phyloP scores from a whole-genome alignment of 768 basidiomycete species.

The Thelephora aurantiotincta region DNA sequence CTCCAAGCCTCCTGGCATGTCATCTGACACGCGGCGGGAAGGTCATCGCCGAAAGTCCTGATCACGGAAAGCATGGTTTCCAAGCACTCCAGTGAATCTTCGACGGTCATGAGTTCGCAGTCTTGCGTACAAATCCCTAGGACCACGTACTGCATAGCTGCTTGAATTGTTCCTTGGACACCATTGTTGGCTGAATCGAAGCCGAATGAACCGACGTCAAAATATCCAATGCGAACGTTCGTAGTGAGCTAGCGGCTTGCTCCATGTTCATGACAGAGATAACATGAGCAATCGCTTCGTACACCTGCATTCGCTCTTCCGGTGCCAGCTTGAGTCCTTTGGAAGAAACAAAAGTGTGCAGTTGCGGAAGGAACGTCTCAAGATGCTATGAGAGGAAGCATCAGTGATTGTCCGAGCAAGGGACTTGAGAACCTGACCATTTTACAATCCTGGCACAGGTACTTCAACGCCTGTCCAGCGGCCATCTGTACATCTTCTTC shows the following conservation, averaged over 20 bases:
- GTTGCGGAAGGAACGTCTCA: constrained; percentile 79
- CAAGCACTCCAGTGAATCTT: constrained; percentile 83
- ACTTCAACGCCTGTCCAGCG: constrained; percentile 91
- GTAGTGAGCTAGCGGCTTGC: constrained; percentile 73
- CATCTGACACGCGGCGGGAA: constrained; percentile 67
- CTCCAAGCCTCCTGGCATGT: constrained; percentile 73
- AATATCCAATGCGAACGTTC: constrained; percentile 77
- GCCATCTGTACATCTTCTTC: constrained; percentile 82
- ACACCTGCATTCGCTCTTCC: constrained; percentile 84
- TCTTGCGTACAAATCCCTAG: not conserved
- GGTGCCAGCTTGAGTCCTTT: constrained; percentile 69
- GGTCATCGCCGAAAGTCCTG: constrained; percentile 64
- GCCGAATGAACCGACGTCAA: constrained; percentile 61
- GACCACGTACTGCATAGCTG: not conserved
- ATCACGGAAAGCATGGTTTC: constrained; percentile 86
- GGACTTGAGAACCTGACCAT: constrained; percentile 29
- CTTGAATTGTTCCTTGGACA: constrained; percentile 54
- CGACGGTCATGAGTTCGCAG: not conserved
- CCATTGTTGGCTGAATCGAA: constrained; percentile 34
- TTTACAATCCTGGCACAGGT: constrained; percentile 94
- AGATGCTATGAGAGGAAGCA: constrained; percentile 47
- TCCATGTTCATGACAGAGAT: constrained; percentile 91
- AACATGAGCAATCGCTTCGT: constrained; percentile 91
- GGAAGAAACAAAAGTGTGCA: constrained; percentile 77
- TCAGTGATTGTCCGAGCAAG: not conserved